Base-by-base conservation (phyloP, 495 filamentous ascomycete genomes). In the Symbiotaphrina buchneri region DNA sequence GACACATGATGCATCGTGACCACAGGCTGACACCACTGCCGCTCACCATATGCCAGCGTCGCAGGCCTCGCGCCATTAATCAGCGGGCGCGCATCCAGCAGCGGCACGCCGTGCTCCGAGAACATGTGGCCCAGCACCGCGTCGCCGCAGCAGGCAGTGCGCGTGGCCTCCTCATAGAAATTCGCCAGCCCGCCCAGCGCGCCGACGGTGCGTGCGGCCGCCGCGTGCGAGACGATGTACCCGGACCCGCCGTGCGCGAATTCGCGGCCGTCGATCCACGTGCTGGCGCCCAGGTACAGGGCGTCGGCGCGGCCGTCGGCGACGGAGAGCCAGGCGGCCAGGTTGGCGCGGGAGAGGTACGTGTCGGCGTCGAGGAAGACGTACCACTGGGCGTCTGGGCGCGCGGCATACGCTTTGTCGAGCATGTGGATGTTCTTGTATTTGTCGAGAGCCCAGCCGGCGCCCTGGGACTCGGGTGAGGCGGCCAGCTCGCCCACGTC, bases 81-180 rank as follows among this genome's bases (percentile, higher is more conserved):
- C 17, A 63, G 47, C 15, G 67, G 65, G 52, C 55, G 63, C 0
- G 57, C 53, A 16, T 46, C 56, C 21, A 54, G 56, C 15, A 67
- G 42, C 18, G 52, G 34, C 6, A 68, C 55, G 15, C 56, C 61
- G 4, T 55, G 56, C 28, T 72, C 63, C 18, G 55, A 49, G 27
- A 80, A 44, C 1, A 65, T 65, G 31, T 62, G 50, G 18, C 61
- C 59, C 22, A 80, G 51, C 3, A 78, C 53, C 34, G 65, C 62
- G 43, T 81, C 76, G 2, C 76, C 75, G 27, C 71, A 78, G 55
- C 74, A 80, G 30, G 68, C 59, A 6, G 39, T 36, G 32, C 58
- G 53, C 0, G 66, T 67, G 28, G 48, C 55, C n/a, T 46, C 39
- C 41, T 78, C 65, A 28, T 60, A 58, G 33, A 55, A 48, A 27